Percentiles rank a stretch among this genome's conserved stretches.
Conservation (phyloP, 768 basidiomycete genomes). For the Boletus sp. region DNA sequence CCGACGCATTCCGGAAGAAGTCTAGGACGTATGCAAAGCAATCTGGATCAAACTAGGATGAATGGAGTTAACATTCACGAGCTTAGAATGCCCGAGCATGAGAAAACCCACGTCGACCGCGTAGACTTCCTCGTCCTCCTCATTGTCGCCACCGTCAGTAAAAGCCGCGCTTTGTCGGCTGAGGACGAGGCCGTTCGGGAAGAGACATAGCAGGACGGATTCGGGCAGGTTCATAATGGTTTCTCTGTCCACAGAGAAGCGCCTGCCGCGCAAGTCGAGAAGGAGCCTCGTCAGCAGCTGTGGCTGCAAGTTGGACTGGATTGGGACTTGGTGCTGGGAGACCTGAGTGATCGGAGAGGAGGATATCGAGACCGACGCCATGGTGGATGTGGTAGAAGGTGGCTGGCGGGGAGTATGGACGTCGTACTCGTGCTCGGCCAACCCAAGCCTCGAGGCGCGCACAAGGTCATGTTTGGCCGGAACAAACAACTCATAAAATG, state of each 20-base stretch:
- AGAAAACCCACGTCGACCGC: conserved; percentile 83
- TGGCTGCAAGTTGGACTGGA: conserved; percentile 74
- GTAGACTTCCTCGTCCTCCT: conserved; percentile 89
- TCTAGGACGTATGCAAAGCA: conserved; percentile 92
- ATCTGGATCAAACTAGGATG: conserved; percentile 86
- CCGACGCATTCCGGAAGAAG: conserved; percentile 88
- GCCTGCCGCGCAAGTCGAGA: conserved; percentile 86
- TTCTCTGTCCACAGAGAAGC: conserved; percentile 95
- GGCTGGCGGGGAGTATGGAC: conserved; percentile 10
- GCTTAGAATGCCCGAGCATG: conserved; percentile 4
- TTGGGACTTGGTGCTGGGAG: conserved; percentile 50
- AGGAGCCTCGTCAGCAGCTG: conserved; percentile 86
- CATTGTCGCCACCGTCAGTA: conserved; percentile 70
- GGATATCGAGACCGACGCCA: conserved; percentile 42
- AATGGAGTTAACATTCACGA: not conserved
- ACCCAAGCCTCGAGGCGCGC: conserved; percentile 32
- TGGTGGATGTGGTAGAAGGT: conserved; percentile 23
- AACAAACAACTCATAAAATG: conserved; percentile 27
- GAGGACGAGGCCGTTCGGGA: conserved; percentile 94
- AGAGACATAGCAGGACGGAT: conserved; percentile 92
- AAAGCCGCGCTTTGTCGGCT: conserved; percentile 80
- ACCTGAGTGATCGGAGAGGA: conserved; percentile 59
- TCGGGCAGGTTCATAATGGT: conserved; percentile 98
- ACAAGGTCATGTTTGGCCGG: conserved; percentile 28
- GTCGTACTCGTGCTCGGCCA: conserved; percentile 12